Base-by-base conservation (phyloP, 2,329 filamentous ascomycete species). In the Thelonectria discophora region DNA sequence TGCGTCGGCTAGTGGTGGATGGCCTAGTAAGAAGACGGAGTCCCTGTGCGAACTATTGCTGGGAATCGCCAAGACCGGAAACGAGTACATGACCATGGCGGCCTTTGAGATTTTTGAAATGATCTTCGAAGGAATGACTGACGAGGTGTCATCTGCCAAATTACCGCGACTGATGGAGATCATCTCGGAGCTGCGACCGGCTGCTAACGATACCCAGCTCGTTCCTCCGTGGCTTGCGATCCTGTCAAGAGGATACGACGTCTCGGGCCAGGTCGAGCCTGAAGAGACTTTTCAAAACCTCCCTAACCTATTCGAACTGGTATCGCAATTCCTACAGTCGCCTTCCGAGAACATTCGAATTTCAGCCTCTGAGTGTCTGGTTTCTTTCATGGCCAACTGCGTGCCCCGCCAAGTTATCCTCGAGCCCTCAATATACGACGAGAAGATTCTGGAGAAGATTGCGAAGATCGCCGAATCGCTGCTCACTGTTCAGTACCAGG, bases 31-130 rank as follows among this genome's bases (percentile, higher is more conserved):
- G 81, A 97, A 97, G 79, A 97, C 97, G 56, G 95, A 99, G 78
- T 84, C 90, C 2, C 81, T 99, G 34, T 97, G 94, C 76, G 94
- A 98, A 77, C 81, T 97, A 55, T 81, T 99, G 60, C 86, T 99
- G 68, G 88, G 89, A 68, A 97, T 98, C 64, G 94, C 94, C 30
- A 90, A 90, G 73, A 94, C 91, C 9, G 95, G 88, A 76, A 97
- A 96, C 75, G 94, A 98, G 75, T 97, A 94, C 76, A 89, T 99
- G 82, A 97, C 94, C 32, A 96, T 98, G 90, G 90, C 92, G 11
- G 91, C 94, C 0, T 97, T 99, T 71, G 94, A 97, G 67, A 94
- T 98, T 4, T 99, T 99, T 72, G 95, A 99, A 76, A 90, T 97
- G 76, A 97, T 98, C 46, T 98, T 99, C 68, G 90, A 91, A 70